These are phyloP conservation scores for Rhododendron vialii DNA, from an alignment of 148 eudicot species.

Conservation along the genomic window DNA sequence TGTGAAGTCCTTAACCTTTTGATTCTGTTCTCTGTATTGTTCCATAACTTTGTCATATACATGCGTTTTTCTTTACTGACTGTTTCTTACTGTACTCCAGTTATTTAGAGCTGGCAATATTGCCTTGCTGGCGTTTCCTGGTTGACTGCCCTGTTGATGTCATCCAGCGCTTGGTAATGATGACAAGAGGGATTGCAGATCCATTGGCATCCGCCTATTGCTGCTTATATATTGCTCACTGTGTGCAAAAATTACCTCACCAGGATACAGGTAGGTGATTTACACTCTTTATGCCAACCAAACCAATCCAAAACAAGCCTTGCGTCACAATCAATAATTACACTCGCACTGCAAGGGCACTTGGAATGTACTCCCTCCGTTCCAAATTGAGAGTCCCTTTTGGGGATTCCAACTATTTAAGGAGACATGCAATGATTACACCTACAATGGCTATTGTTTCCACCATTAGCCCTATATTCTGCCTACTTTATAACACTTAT, in stretches of 20 bases:
- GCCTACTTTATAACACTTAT: no score
- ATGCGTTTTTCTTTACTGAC: background rate
- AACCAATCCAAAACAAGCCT: background rate
- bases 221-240: conserved; percentile 51
- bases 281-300: background rate
- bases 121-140: conserved; percentile 73
- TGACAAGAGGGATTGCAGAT: conserved; percentile 77
- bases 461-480: no score
- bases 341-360: background rate
- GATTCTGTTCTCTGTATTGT: conserved; percentile 2
- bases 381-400: no score
- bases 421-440: no score
- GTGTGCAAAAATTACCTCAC: conserved; percentile 44
- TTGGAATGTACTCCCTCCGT: no score
- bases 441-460: no score
- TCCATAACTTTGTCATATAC: background rate
- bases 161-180: conserved; percentile 57
- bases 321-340: background rate
- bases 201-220: conserved; percentile 77
- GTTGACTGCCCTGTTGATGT: conserved; percentile 32
- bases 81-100: conserved; percentile 28
- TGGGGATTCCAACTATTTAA: no score
- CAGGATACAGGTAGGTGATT: conserved; percentile 32
- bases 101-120: conserved; percentile 73
- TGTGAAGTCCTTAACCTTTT: conserved; percentile 38